Evolutionary conservation across 176 grass and related monocot species (phyloP), one percentile per base, ranked within the genome.

Genomic region (Juncus inflexus): DNA sequence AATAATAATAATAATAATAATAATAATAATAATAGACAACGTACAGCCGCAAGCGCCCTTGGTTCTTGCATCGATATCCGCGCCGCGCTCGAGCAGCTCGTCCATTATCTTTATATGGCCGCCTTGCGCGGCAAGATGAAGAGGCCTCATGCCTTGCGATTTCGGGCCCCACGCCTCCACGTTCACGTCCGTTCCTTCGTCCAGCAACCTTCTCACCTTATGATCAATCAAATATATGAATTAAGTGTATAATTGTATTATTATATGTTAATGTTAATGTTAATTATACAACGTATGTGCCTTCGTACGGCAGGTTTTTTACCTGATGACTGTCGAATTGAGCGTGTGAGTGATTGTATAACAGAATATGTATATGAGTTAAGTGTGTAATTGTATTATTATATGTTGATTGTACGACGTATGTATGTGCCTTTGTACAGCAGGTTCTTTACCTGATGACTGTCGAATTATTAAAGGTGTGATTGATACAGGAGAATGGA

Each of bases 21-120:
- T 28, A 28, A 28, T 42, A 5, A 65, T 2, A 40, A 28, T 1
- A 1, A 28, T 28, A 1, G 19, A 28, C 19, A 28, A 81, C 87
- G 86, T 99, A 99, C 94, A 99, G 67, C 94, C 94, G 9, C 94
- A 99, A 51, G 94, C 85, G 40, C 87, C 87, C 80, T 99, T 92
- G 28, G 94, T 99, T 69, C 88, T 75, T 66, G 94, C 94, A 63
- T 99, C 94, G 54, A 99, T 99, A 74, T 99, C 78, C 57, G 94
- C 94, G 74, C 94, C 94, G 35, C 88, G 85, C 35, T 99, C 88
- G 7, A 99, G 78, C 41, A 99, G 65, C 64, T 99, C 94, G 65
- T 99, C 88, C 88, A 99, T 99, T 55, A 92, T 64, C 63, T 72
- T 99, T 35, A 99, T 62, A 65, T 99, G 85, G 3, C 94, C 94